phyloP scores from a whole-genome alignment of 2,329 filamentous ascomycete species.

The Diaporthe helianthi region DNA sequence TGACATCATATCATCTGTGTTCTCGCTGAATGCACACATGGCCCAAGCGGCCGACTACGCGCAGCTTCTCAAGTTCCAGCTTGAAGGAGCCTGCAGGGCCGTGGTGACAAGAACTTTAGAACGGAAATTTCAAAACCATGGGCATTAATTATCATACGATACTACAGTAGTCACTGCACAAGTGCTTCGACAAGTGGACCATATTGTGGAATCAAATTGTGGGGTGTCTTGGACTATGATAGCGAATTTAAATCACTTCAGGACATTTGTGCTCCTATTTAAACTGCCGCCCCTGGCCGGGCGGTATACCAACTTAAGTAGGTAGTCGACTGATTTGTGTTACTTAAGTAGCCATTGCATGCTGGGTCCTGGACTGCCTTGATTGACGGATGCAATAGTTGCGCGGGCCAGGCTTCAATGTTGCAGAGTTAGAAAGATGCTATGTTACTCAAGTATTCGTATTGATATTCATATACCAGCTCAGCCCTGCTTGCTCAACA shows the following conservation, averaged over 20 bases:
- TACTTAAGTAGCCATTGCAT: background rate
- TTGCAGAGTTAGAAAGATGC: background rate
- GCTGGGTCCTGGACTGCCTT: background rate
- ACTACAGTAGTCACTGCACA: background rate
- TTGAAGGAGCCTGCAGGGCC: background rate
- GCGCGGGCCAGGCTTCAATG: too few species aligned
- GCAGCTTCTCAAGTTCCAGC: background rate
- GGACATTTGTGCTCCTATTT: background rate
- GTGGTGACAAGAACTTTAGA: background rate
- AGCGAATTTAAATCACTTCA: background rate
- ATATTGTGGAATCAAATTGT: background rate
- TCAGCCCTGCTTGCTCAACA: background rate
- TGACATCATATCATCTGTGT: background rate
- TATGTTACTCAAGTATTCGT: background rate
- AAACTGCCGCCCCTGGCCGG: too few species aligned
- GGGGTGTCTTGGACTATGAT: background rate
- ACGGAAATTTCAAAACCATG: background rate
- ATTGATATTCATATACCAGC: background rate
- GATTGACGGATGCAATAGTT: background rate
- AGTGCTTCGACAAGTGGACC: background rate
- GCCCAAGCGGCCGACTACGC: background rate
- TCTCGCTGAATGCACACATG: background rate
- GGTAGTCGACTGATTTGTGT: background rate
- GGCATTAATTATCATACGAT: constrained; percentile 6
- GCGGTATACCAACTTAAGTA: too few species aligned